Base-by-base conservation (phyloP, 495 filamentous ascomycete genomes). In the Trypethelium eluteriae region DNA sequence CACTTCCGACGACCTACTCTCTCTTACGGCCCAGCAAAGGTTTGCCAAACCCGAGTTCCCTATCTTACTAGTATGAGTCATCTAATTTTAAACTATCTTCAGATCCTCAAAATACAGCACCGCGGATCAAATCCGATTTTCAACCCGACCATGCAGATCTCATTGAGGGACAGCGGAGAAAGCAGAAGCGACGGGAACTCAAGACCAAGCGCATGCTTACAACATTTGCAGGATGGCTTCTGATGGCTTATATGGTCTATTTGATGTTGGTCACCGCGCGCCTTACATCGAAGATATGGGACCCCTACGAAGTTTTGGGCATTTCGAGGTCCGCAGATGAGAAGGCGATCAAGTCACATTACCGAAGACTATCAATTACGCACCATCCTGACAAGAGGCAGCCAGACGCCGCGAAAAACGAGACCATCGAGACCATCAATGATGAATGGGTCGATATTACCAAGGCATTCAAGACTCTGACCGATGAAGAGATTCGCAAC, bases 391-490 rank as follows among this genome's bases (percentile, higher is more conserved):
- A 98, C 80, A 98, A 98, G 77, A 86, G 88, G 64, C 84, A 83
- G 71, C 87, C 87, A 3, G 90, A 97, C 71, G 83, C 89, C 38
- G 78, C 86, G 67, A 91, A 89, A 76, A 98, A 98, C 77, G 86
- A 96, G 77, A 98, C 94, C 18, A 74, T 89, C 38, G 93, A 98
- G 66, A 80, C 78, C 61, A 82, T 98, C 65, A 98, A 93, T 74
- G 84, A 91, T 49, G 83, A 88, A 70, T 98, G 91, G 80, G 93
- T 96, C 44, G 93, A 98, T 71, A 81, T 98, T 67, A 90, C 91
- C 62, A 98, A 98, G 80, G 94, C 94, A 4, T 97, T 96, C 82
- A 97, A 98, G 77, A 88, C 95, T 7, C 81, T 98, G 53, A 98
- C 95, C 9, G 94, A 98, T 72, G 94, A 98, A 76, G 94, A 98